Conservation (phyloP, 345 rosid species). For the Brassica rapa region DNA sequence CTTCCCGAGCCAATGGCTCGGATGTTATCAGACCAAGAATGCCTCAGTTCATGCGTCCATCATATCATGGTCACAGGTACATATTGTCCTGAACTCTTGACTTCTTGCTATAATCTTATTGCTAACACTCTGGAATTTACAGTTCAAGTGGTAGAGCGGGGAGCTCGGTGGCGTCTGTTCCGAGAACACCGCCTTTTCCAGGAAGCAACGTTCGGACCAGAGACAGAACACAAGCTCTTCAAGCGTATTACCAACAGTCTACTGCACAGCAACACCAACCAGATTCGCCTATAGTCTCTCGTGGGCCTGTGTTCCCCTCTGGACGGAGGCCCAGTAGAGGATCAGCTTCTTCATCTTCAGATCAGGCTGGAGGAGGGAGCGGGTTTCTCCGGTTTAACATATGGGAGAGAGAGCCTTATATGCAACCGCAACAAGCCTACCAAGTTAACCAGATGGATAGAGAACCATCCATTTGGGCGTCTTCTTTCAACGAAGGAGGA, state of each 20-base stretch:
- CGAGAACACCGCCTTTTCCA: slow-evolving; percentile 73
- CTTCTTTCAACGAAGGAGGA: slow-evolving; percentile 55
- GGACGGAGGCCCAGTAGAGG: slow-evolving; percentile 66
- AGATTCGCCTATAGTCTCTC: slow-evolving; percentile 49
- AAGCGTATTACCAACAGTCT: slow-evolving; percentile 87
- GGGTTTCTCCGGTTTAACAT: slow-evolving; percentile 63
- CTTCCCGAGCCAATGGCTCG: slow-evolving; percentile 54
- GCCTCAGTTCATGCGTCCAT: slow-evolving; percentile 76
- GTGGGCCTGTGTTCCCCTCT: slow-evolving; percentile 55
- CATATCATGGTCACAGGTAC: slow-evolving; percentile 84
- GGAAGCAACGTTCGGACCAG: slow-evolving; percentile 87
- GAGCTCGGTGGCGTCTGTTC: slow-evolving; percentile 62
- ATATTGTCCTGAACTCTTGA: slow-evolving; percentile 3
- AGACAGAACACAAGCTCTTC: slow-evolving; percentile 89
- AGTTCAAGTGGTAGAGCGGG: slow-evolving; percentile 69
- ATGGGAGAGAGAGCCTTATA: slow-evolving; percentile 77
- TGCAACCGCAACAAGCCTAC: slow-evolving; percentile 46
- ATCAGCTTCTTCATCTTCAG: slow-evolving; percentile 63
- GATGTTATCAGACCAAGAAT: slow-evolving; percentile 61
- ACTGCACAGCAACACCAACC: slow-evolving; percentile 50
- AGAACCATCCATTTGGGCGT: slow-evolving; percentile 52
- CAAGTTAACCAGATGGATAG: slow-evolving; percentile 63
- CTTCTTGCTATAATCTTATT: background rate
- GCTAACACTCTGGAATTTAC: no score
- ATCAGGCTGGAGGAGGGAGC: slow-evolving; percentile 58